These are phyloP conservation scores for Hura crepitans DNA, from an alignment of 441 rosid species.

Conservation along the genomic window DNA sequence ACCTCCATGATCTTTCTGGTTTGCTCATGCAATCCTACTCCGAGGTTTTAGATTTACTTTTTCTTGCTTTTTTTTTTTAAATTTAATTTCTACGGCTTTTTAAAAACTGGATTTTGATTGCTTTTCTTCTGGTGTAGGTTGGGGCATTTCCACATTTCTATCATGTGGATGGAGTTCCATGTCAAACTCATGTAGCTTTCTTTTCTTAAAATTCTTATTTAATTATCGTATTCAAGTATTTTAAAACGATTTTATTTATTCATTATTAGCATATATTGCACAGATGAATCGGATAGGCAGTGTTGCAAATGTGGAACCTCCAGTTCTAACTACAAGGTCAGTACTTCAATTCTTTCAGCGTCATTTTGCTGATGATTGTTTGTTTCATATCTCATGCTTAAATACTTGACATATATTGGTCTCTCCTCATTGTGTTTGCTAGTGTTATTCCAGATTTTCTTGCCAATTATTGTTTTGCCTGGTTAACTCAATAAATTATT, in stretches of 20 bases:
- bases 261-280: not conserved
- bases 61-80: not conserved
- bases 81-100: not conserved
- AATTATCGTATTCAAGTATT: too few relatives aligned
- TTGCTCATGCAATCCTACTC: conserved; percentile 61
- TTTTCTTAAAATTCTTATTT: not conserved
- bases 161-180: conserved; percentile 41
- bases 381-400: not conserved
- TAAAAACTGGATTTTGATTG: not conserved
- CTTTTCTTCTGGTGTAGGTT: conserved; percentile 32
- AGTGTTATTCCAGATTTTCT: not conserved
- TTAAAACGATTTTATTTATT: not conserved
- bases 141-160: conserved; percentile 63
- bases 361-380: not conserved
- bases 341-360: conserved; percentile 9
- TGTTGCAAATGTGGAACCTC: not conserved
- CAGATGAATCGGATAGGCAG: conserved; percentile 32
- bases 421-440: not conserved
- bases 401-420: not conserved
- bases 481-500: too few relatives aligned
- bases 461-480: not conserved
- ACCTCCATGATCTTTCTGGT: conserved; percentile 48
- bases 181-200: conserved; percentile 48
- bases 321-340: conserved; percentile 25
- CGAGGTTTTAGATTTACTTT: conserved; percentile 42